Percentiles rank a stretch among this genome's conserved stretches.
phyloP scores from a whole-genome alignment of 257 asterid species.

The Craterostigma plantagineum region DNA sequence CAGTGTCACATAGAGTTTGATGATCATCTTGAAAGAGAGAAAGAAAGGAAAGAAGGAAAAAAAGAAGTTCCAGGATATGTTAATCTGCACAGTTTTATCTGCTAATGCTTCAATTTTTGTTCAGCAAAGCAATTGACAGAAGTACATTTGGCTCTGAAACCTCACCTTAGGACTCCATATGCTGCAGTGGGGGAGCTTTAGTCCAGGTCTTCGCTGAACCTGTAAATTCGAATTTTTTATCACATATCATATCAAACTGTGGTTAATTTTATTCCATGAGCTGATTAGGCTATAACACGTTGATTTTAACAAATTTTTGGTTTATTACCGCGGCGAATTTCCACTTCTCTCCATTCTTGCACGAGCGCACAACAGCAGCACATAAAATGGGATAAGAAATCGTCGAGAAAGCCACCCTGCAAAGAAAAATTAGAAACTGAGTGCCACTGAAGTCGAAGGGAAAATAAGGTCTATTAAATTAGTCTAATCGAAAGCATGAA shows the following conservation, averaged over 20 bases:
- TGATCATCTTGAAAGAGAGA: too few relatives aligned
- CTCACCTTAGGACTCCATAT: conserved; percentile 22
- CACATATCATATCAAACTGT: not conserved
- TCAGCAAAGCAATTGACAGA: too few relatives aligned
- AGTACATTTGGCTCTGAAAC: too few relatives aligned
- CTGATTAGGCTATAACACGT: not conserved
- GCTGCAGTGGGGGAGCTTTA: conserved; percentile 26
- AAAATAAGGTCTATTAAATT: not conserved
- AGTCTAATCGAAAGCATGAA: not conserved
- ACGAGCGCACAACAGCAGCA: conserved; percentile 67
- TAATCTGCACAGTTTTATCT: too few relatives aligned
- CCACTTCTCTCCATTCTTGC: conserved; percentile 63
- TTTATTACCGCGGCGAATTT: conserved; percentile 24
- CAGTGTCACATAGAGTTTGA: too few relatives aligned
- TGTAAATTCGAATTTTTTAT: conserved; percentile 13
- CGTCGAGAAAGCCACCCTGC: conserved; percentile 58
- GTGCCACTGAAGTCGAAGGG: conserved; percentile 1
- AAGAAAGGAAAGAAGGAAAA: too few relatives aligned
- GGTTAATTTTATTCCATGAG: not conserved
- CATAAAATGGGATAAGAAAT: conserved; percentile 54
- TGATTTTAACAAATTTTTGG: not conserved
- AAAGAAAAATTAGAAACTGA: too few relatives aligned
- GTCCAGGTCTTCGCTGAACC: conserved; percentile 23
- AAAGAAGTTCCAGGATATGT: too few relatives aligned
- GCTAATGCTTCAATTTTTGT: too few relatives aligned